Conservation (phyloP, 257 asterid species). For the Ocimum tenuiflorum region DNA sequence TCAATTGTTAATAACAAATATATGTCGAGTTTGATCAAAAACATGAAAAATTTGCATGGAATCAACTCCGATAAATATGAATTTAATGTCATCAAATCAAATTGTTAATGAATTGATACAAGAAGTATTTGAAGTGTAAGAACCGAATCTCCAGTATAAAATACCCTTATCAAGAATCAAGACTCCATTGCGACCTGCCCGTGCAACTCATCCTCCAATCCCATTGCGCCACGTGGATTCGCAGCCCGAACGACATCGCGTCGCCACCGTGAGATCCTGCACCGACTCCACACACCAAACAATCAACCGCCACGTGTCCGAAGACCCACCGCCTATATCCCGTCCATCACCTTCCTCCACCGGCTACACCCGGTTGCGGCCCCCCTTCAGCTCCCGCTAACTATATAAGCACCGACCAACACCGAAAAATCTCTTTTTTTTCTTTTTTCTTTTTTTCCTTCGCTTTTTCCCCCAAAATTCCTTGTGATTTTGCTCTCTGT, state of each 20-base stretch:
- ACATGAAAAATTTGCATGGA: too few relatives aligned
- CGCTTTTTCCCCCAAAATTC: background rate
- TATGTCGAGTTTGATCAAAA: too few relatives aligned
- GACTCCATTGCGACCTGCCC: too few relatives aligned
- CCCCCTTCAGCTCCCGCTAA: conserved; percentile 47
- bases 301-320: conserved; percentile 29
- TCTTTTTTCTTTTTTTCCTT: background rate
- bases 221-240: conserved; percentile 33
- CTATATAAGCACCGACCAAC: conserved; percentile 42
- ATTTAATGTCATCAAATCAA: too few relatives aligned
- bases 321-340: conserved; percentile 27
- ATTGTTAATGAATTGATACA: too few relatives aligned
- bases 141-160: too few relatives aligned
- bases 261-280: conserved; percentile 49
- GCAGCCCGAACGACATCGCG: conserved; percentile 26
- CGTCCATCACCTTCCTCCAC: conserved; percentile 31
- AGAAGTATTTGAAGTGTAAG: too few relatives aligned
- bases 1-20: too few relatives aligned
- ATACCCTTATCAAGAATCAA: too few relatives aligned
- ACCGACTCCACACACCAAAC: conserved; percentile 29
- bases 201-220: too few relatives aligned
- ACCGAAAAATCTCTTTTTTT: background rate
- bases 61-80: too few relatives aligned
- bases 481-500: conserved; percentile 18
- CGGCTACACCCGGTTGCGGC: conserved; percentile 40